Base-by-base conservation (phyloP, 345 rosid genomes). In the Eucalyptus polyanthemos region DNA sequence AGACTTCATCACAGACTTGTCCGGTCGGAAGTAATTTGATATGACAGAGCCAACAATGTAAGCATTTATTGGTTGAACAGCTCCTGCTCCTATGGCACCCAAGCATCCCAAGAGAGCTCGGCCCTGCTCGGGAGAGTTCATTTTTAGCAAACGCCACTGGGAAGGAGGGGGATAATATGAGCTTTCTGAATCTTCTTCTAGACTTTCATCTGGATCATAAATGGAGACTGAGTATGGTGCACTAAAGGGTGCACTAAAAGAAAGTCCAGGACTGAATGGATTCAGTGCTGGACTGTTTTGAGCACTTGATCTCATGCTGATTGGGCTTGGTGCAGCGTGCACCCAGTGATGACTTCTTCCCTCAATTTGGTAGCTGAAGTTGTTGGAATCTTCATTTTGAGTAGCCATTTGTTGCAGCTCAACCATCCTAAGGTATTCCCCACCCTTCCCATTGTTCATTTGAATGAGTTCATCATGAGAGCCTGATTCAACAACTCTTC, bases 51-150 rank as follows among this genome's bases (percentile, higher is more conserved):
- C 97, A 3, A 94, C 96, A 81, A 93, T 93, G 89, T 93, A 95
- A 21, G 97, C 97, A 89, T 95, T 95, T 85, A 95, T 93, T 1
- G 97, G 95, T 85, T 95, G 97, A 87, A 94, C 94, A 54, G 94
- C 95, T 44, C 96, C 96, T 3, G 95, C 91, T 87, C 96, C 95
- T 40, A 95, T 85, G 58, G 97, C 96, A 47, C 95, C 97, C 90
- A 93, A 53, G 91, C 93, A 92, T 85, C 97, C 97, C 89, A 94
- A 67, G 88, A 93, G 88, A 72, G 94, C 93, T 62, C 89, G 88
- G 86, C 91, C 87, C 96, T 91, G 92, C 92, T 95, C 96, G 1
- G 94, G 94, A 31, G 93, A 88, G 89, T 95, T 95, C 94, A 95
- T 91, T 91, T 92, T 95, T 89, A 95, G 90, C 91, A 95, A 87